Evolutionary conservation across 306 rosid species (phyloP).

Genomic region (Medicago arabica): DNA sequence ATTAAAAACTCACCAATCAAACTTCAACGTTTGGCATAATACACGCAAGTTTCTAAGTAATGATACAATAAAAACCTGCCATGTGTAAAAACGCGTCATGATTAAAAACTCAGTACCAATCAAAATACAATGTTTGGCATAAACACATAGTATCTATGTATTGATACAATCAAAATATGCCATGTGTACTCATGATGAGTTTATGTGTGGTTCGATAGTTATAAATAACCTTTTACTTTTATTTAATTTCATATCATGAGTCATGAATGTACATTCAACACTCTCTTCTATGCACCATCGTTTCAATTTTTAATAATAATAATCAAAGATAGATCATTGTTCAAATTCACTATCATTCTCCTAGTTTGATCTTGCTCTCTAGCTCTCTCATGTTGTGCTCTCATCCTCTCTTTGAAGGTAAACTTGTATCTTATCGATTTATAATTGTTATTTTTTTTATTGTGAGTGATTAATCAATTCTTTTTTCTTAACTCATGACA

Average conservation of each 20-base stretch:
- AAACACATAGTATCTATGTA: neutral
- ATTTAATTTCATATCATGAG: neutral
- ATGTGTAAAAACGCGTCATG: neutral
- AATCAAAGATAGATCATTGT: neutral
- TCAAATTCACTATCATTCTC: neutral
- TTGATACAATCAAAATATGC: neutral
- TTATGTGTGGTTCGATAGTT: neutral
- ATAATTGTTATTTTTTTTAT: no score
- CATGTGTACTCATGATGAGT: neutral
- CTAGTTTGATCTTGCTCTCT: no score
- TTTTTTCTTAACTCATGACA: no score
- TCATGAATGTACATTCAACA: neutral
- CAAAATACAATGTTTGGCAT: neutral
- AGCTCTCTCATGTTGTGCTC: no score
- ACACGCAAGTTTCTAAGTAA: neutral
- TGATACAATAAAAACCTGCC: neutral
- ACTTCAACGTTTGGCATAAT: no score
- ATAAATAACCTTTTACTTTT: neutral
- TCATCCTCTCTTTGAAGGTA: neutral
- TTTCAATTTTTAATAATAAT: no score
- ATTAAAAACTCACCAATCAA: neutral
- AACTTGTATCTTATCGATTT: neutral
- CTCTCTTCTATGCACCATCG: no score
- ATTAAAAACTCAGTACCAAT: neutral
- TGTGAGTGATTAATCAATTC: no score